Evolutionary conservation across 2,329 filamentous ascomycete species (phyloP), one percentile per base, ranked within the genome.

Genomic region (Shiraia bambusicola): DNA sequence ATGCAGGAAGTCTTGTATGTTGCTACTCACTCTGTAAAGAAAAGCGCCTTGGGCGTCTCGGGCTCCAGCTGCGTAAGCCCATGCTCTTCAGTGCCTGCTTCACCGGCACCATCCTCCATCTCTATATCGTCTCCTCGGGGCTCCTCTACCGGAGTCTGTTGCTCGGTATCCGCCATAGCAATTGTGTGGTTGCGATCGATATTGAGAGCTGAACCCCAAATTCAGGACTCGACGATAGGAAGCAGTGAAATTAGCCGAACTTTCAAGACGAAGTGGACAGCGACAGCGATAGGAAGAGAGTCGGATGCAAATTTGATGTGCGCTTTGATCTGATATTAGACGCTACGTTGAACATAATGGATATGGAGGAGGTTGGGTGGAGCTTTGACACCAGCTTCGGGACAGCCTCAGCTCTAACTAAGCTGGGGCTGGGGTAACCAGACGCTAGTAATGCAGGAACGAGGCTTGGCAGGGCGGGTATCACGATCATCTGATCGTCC

Each of bases 91-190:
- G 41, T 42, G 17, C 14, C 39, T 16, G 43, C 42, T 8, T 42
- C 52, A 13, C 47, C 57, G 12, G 48, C 50, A 8, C 55, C 59
- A 16, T 70, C 72, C 11, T 56, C 69, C 75, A 80, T 76, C 36
- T 79, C 77, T 22, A 79, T 64, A 49, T 80, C 76, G 3, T 66
- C 68, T 8, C 66, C 52, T 1, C 58, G 54, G 2, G 55, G 60
- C 37, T 49, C 56, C 48, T 65, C 65, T 7, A 63, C 28, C 1
- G 63, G 59, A 15, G 55, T 64, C 14, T 56, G 49, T 26, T 61
- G 50, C 37, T 63, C 61, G 8, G 47, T 34, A 34, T 67, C 63
- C 43, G 59, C 65, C 65, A 68, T 60, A 25, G 40, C 27, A 32
- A 47, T 28, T 41, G 34, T 26, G 7, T 39, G 30, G 13, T 29